Evolutionary conservation across 257 asterid genomes (phyloP).

Genomic region (Scutellaria minor): DNA sequence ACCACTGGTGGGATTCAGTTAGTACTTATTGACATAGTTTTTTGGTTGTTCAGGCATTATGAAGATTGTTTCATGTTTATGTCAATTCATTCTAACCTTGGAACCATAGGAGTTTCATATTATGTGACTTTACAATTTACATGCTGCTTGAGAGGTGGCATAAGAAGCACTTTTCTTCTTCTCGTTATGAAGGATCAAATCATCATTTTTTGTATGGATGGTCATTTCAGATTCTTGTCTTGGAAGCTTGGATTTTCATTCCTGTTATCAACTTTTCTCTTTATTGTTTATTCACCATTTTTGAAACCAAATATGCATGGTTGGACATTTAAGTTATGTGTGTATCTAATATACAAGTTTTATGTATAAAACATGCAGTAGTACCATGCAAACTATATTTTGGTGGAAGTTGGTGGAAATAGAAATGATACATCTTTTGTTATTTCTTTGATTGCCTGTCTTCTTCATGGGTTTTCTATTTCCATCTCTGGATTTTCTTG

Average conservation of each 20-base stretch:
- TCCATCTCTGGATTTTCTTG: too few relatives aligned
- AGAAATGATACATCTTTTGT: neutral
- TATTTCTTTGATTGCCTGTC: neutral
- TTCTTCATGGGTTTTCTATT: neutral
- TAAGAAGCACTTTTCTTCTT: neutral
- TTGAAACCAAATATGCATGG: neutral
- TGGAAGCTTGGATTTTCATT: conserved; percentile 8
- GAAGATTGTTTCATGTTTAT: conserved; percentile 6
- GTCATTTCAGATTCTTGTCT: neutral
- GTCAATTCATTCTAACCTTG: neutral
- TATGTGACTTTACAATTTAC: conserved; percentile 13
- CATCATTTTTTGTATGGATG: neutral
- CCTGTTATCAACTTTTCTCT: neutral
- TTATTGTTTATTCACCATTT: neutral
- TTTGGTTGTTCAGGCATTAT: neutral
- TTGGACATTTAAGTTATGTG: neutral
- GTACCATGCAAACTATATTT: too few relatives aligned
- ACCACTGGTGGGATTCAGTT: conserved; percentile 15
- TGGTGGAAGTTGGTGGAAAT: neutral
- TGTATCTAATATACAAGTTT: neutral
- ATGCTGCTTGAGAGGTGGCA: conserved; percentile 27
- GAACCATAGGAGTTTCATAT: neutral
- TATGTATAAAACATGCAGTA: neutral
- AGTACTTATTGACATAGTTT: neutral
- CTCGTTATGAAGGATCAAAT: neutral